Conservation (phyloP, 1,139 yeast species). For the Lodderomyces beijingensis region DNA sequence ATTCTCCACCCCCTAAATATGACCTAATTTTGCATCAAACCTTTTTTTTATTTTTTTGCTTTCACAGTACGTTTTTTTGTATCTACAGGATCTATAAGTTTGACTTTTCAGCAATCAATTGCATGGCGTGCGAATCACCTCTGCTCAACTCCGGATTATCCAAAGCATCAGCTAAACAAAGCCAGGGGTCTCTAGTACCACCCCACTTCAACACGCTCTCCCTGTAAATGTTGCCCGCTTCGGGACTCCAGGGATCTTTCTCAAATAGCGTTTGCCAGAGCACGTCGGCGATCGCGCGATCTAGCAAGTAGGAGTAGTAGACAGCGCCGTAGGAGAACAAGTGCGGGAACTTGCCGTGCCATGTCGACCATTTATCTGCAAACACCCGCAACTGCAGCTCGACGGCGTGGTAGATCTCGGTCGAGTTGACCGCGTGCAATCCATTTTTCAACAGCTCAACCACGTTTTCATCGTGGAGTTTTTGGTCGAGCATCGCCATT, state of each 20-base stretch:
- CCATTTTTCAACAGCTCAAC: conserved; percentile 23
- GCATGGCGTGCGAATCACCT: conserved; percentile 78
- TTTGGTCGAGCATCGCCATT: conserved; percentile 87
- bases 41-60: too few relatives aligned
- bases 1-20: too few relatives aligned
- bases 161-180: conserved; percentile 74
- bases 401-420: conserved; percentile 58
- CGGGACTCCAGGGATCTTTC: conserved; percentile 63
- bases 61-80: too few relatives aligned
- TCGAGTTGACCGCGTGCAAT: conserved; percentile 41
- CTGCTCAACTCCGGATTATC: conserved; percentile 53
- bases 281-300: conserved; percentile 86
- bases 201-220: conserved; percentile 84
- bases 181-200: conserved; percentile 89
- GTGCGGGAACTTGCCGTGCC: conserved; percentile 96
- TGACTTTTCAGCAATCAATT: conserved; percentile 40
- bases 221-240: conserved; percentile 72
- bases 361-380: conserved; percentile 63
- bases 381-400: conserved; percentile 55
- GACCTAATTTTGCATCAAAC: too few relatives aligned
- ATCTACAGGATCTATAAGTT: conserved; percentile 6
- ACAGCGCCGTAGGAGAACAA: conserved; percentile 91
- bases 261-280: conserved; percentile 74
- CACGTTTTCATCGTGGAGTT: conserved; percentile 51
- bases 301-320: conserved; percentile 87